Percentiles rank a stretch among this genome's conserved stretches.
Evolutionary conservation across 2,329 filamentous ascomycete genomes (phyloP).

Genomic region (Microcyclospora tardicrescens): DNA sequence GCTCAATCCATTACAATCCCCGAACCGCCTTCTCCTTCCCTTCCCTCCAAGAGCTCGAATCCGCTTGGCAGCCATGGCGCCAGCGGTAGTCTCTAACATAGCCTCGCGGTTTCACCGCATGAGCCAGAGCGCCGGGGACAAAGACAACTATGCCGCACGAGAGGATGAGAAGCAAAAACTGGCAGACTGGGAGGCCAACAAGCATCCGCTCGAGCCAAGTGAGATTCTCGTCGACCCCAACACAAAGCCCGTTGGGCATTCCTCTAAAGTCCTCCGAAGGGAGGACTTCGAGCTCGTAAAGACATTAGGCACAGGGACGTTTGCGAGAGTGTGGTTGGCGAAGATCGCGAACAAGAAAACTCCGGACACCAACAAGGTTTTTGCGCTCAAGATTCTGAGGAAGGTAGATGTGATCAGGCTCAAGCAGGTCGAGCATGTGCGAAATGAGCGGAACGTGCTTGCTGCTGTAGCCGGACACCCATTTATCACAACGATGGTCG

Average conservation of each 20-base stretch:
- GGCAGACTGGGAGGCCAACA: slow-evolving; percentile 34
- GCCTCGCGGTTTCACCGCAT: slow-evolving; percentile 23
- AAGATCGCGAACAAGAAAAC: slow-evolving; percentile 40
- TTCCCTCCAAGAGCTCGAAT: no score
- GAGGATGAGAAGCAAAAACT: slow-evolving; percentile 36
- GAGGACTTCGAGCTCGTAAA: slow-evolving; percentile 60
- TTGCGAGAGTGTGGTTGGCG: slow-evolving; percentile 70
- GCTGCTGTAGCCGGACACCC: slow-evolving; percentile 66
- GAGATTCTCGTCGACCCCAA: slow-evolving; percentile 31
- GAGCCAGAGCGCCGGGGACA: slow-evolving; percentile 18
- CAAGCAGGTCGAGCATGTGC: slow-evolving; percentile 78
- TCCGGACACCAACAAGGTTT: slow-evolving; percentile 50
- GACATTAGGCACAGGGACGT: slow-evolving; percentile 64
- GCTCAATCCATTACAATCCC: no score
- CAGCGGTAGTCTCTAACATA: slow-evolving; percentile 22
- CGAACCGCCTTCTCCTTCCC: no score
- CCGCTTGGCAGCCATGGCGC: slow-evolving; percentile 14
- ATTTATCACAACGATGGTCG: slow-evolving; percentile 68
- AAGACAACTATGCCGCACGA: slow-evolving; percentile 21
- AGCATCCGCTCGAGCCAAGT: slow-evolving; percentile 29
- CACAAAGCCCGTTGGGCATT: slow-evolving; percentile 35
- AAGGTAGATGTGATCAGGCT: slow-evolving; percentile 58
- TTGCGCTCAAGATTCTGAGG: slow-evolving; percentile 67
- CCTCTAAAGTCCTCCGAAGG: slow-evolving; percentile 32
- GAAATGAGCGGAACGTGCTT: slow-evolving; percentile 68